phyloP scores from a whole-genome alignment of 106 monocot species.

The Dactylorhiza incarnata region DNA sequence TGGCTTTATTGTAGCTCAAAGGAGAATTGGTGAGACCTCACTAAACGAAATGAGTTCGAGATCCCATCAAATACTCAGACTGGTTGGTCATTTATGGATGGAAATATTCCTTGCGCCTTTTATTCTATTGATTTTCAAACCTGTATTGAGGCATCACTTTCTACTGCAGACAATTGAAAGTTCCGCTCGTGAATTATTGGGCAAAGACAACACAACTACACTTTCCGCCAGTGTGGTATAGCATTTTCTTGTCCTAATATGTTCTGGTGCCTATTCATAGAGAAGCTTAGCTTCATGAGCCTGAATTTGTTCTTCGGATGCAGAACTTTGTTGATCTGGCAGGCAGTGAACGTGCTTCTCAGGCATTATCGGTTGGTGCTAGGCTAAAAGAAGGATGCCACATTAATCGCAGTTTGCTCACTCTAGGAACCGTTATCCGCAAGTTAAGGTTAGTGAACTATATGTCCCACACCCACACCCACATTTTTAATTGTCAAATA shows the following conservation, averaged over 20 bases:
- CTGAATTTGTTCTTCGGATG: slow-evolving; percentile 10
- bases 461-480: background rate
- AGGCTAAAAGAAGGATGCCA: slow-evolving; percentile 97
- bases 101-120: background rate
- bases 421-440: slow-evolving; percentile 92
- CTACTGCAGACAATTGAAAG: slow-evolving; percentile 86
- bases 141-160: background rate
- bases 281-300: background rate
- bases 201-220: slow-evolving; percentile 62
- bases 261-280: background rate
- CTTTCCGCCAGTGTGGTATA: slow-evolving; percentile 86
- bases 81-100: slow-evolving; percentile 45
- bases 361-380: slow-evolving; percentile 73
- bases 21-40: slow-evolving; percentile 86
- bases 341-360: slow-evolving; percentile 95
- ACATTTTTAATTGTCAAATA: too few species aligned
- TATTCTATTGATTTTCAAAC: background rate
- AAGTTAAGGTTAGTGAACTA: slow-evolving; percentile 65
- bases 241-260: background rate
- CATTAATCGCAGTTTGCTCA: slow-evolving; percentile 93
- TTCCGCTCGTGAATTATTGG: slow-evolving; percentile 84
- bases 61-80: slow-evolving; percentile 96
- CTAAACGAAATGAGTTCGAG: slow-evolving; percentile 94
- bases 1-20: slow-evolving; percentile 53
- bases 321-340: slow-evolving; percentile 99